Evolutionary conservation across 805 yeast species (phyloP).

Genomic region (Metschnikowia aberdeeniae): DNA sequence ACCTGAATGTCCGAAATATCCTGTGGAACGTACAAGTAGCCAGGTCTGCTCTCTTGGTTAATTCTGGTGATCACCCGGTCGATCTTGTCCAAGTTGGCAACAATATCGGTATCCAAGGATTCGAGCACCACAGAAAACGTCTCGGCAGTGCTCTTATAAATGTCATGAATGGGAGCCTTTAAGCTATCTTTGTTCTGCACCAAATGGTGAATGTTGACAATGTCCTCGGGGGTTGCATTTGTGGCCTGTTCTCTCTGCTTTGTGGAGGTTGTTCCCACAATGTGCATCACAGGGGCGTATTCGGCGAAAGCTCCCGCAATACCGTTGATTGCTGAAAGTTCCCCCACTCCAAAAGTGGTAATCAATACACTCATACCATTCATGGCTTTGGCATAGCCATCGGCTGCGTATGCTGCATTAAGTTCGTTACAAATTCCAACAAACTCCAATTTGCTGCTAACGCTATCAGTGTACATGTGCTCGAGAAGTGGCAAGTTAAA

Average conservation of each 20-base stretch:
- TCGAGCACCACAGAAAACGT: constrained; percentile 47
- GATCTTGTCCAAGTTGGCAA: constrained; percentile 45
- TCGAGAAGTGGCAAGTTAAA: constrained; percentile 67
- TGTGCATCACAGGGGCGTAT: constrained; percentile 71
- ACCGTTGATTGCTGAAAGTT: constrained; percentile 79
- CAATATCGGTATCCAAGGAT: constrained; percentile 30
- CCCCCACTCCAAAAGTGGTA: constrained; percentile 89
- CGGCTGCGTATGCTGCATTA: constrained; percentile 86
- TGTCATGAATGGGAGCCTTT: constrained; percentile 57
- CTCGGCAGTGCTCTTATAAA: constrained; percentile 62
- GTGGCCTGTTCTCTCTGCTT: constrained; percentile 22
- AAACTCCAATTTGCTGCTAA: constrained; percentile 54
- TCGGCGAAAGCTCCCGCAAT: constrained; percentile 81
- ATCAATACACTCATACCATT: constrained; percentile 55
- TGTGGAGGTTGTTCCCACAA: constrained; percentile 62
- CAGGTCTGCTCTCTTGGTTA: constrained; percentile 64
- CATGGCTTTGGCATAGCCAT: constrained; percentile 74
- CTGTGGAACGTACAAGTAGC: constrained; percentile 73
- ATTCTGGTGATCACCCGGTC: constrained; percentile 63
- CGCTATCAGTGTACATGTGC: constrained; percentile 48
- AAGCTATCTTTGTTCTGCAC: constrained; percentile 49
- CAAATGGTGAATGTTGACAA: constrained; percentile 51
- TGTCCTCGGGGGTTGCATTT: constrained; percentile 5
- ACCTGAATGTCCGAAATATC: constrained; percentile 51
- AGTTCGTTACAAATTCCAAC: constrained; percentile 85